These are phyloP conservation scores for Dipteronia dyeriana DNA, from an alignment of 345 rosid species.

Conservation along the genomic window DNA sequence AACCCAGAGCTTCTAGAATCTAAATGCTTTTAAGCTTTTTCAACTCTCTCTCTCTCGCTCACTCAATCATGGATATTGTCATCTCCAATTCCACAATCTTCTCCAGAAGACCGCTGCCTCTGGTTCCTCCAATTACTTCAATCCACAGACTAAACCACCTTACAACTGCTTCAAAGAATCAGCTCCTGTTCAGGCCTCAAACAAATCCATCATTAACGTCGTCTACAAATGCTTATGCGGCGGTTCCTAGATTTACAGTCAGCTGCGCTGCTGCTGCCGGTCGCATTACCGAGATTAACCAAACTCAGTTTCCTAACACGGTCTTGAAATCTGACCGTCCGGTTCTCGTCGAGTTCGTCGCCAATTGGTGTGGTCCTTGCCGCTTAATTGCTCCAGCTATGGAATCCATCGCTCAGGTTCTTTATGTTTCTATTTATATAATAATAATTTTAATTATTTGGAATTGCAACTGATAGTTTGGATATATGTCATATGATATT, in stretches of 20 bases:
- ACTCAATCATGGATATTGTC: conserved; percentile 34
- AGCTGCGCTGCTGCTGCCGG: conserved; percentile 40
- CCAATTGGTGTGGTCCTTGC: conserved; percentile 93
- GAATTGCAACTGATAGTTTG: too few relatives aligned
- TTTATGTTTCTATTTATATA: background rate
- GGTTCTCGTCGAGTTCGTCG: conserved; percentile 84
- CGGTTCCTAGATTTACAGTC: conserved; percentile 16
- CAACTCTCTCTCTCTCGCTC: background rate
- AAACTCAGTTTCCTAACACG: conserved; percentile 53
- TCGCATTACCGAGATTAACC: conserved; percentile 50
- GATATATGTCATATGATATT: too few relatives aligned
- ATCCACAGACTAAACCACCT: conserved; percentile 22
- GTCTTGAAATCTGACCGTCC: conserved; percentile 70
- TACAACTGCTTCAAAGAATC: conserved; percentile 19
- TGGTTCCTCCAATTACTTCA: background rate
- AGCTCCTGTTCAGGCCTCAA: conserved; percentile 25
- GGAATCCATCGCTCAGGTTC: conserved; percentile 61
- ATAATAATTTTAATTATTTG: too few relatives aligned
- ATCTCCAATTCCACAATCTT: conserved; percentile 34
- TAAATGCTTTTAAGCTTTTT: too few relatives aligned
- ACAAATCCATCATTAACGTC: background rate
- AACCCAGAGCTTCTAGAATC: background rate
- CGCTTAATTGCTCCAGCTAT: conserved; percentile 79
- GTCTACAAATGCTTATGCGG: background rate
- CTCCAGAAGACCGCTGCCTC: conserved; percentile 26